Percentiles rank a stretch among this genome's conserved stretches.
These are phyloP conservation scores for Sphaerobolus stellatus DNA, from an alignment of 1,284 basidiomycete genomes.

Conservation along the genomic window DNA sequence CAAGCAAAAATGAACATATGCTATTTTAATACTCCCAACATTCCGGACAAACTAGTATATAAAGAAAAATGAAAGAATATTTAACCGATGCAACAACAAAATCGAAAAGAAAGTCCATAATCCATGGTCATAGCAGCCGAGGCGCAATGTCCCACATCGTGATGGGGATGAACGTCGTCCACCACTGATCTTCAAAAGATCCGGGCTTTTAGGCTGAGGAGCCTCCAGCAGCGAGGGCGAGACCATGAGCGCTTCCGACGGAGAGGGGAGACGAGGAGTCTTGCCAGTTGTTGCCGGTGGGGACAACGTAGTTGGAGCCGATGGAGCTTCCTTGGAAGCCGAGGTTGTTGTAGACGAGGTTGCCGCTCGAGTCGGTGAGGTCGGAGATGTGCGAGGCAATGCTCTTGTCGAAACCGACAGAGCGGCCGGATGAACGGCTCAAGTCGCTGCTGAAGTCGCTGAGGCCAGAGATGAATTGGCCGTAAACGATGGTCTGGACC, in stretches of 20 bases:
- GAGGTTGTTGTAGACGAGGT: conserved; percentile 16
- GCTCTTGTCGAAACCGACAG: conserved; percentile 16
- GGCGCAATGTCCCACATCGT: too few relatives aligned
- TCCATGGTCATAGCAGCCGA: too few relatives aligned
- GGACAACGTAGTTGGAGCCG: conserved; percentile 19
- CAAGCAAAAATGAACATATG: too few relatives aligned
- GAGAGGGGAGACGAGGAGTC: conserved; percentile 18
- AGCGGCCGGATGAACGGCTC: conserved; percentile 12
- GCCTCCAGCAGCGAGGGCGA: conserved; percentile 6
- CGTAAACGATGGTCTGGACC: conserved; percentile 21
- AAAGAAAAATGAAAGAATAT: too few relatives aligned
- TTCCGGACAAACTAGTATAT: too few relatives aligned
- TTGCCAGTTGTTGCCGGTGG: conserved; percentile 24
- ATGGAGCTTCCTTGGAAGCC: conserved; percentile 20
- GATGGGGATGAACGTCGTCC: too few relatives aligned
- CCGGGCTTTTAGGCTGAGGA: too few relatives aligned
- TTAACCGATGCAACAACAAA: too few relatives aligned
- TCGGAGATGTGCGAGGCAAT: conserved; percentile 16
- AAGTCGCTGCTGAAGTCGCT: conserved; percentile 19
- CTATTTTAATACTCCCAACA: too few relatives aligned
- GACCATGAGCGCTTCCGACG: conserved; percentile 14
- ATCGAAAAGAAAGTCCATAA: too few relatives aligned
- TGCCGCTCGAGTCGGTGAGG: conserved; percentile 9
- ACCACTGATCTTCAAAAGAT: too few relatives aligned
- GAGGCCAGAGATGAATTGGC: conserved; percentile 20